phyloP scores from a whole-genome alignment of 2,329 filamentous ascomycete genomes.

The Knufia petricola region DNA sequence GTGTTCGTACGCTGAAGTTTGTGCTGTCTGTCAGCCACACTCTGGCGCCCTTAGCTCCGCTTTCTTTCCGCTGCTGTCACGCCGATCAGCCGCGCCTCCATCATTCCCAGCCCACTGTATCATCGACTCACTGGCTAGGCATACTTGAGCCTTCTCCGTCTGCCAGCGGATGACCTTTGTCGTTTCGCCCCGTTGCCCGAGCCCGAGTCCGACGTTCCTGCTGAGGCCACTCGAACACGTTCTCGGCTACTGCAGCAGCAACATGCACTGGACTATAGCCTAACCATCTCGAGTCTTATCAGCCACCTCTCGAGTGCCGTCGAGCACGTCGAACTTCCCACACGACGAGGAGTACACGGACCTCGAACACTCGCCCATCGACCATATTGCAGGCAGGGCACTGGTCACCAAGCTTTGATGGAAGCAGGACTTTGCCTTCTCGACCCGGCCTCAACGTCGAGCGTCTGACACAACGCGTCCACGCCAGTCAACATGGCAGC shows the following conservation, averaged over 20 bases:
- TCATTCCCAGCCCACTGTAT: slow-evolving; percentile 3
- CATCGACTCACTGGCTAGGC: background rate
- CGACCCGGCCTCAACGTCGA: background rate
- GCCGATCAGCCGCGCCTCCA: slow-evolving; percentile 4
- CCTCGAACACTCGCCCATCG: background rate
- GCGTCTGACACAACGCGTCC: background rate
- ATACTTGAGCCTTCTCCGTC: background rate
- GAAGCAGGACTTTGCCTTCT: background rate
- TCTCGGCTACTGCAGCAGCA: background rate
- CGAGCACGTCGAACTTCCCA: background rate
- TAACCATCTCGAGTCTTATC: background rate
- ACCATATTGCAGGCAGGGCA: no score
- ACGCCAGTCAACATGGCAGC: slow-evolving; percentile 5
- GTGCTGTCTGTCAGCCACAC: background rate
- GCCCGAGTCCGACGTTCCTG: background rate
- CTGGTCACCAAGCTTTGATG: slow-evolving; percentile 2
- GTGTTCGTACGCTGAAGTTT: background rate
- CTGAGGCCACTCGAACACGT: background rate
- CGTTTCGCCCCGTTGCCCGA: background rate
- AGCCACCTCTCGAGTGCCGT: background rate
- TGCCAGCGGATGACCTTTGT: background rate
- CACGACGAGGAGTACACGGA: background rate
- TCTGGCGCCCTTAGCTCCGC: background rate
- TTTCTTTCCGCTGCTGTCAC: background rate
- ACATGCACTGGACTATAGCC: background rate